Evolutionary conservation across 2,329 filamentous ascomycete genomes (phyloP).

Genomic region (Whalleya microplaca): DNA sequence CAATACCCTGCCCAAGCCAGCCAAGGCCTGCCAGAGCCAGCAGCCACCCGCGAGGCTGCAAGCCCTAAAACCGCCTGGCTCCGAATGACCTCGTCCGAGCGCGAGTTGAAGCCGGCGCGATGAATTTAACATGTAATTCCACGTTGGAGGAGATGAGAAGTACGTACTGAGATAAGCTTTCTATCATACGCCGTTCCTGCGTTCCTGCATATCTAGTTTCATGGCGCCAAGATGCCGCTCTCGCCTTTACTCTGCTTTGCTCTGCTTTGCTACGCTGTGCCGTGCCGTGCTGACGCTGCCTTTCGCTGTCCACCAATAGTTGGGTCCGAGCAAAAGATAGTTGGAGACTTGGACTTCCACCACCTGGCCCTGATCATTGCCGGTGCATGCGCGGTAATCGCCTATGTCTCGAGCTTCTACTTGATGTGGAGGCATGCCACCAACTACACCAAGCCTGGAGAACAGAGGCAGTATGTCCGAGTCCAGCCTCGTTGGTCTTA

Average conservation of each 20-base stretch:
- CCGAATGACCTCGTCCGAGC: background rate
- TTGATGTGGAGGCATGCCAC: conserved; percentile 62
- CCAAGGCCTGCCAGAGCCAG: background rate
- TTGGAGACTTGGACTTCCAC: conserved; percentile 57
- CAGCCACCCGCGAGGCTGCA: background rate
- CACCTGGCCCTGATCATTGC: conserved; percentile 56
- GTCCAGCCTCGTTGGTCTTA: conserved; percentile 1
- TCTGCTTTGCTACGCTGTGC: background rate
- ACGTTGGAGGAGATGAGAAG: conserved; percentile 40
- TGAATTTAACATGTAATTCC: conserved; percentile 41
- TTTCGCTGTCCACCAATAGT: conserved; percentile 41
- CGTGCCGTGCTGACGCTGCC: conserved; percentile 28
- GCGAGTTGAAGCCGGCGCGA: conserved; percentile 35
- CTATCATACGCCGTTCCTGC: conserved; percentile 10
- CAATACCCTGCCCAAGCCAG: no score
- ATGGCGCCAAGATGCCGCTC: conserved; percentile 25
- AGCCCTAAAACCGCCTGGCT: background rate
- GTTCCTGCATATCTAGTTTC: conserved; percentile 31
- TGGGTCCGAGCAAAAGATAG: conserved; percentile 51
- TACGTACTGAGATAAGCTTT: conserved; percentile 32
- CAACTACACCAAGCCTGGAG: conserved; percentile 63
- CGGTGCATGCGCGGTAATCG: conserved; percentile 52
- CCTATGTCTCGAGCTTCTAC: conserved; percentile 57
- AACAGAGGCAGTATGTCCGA: conserved; percentile 56
- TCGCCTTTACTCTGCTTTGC: background rate